Base-by-base conservation (phyloP, 495 filamentous ascomycete species). In the Pyronema domesticum region DNA sequence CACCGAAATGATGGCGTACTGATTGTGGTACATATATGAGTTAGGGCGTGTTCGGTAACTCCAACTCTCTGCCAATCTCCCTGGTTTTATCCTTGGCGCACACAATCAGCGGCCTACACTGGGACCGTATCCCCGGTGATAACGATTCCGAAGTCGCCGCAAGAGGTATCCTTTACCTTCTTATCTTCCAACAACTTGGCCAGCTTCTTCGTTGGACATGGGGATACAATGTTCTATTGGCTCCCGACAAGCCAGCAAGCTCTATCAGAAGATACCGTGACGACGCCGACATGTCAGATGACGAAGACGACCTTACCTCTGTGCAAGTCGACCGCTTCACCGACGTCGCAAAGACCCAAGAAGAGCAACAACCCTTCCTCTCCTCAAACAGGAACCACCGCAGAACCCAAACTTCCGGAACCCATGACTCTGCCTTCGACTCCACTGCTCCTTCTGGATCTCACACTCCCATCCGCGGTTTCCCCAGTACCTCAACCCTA, bases 121-220 rank as follows among this genome's bases (percentile, higher is more conserved):
- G 91, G 91, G 80, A 89, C 67, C 83, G 77, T 49, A 79, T 96
- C 23, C 80, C 81, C 0, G 83, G 85, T 51, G 91, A 98, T 58
- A 96, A 94, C 60, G 89, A 95, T 60, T 83, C 89, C 54, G 86
- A 95, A 69, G 91, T 98, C 13, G 88, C 80, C 7, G 89, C 91
- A 0, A 79, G 91, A 19, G 91, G 91, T 49, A 96, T 98, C 55
- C 72, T 98, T 2, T 98, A 98, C 61, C 74, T 98, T 9, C 73
- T 98, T 53, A 94, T 98, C 59, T 98, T 98, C 69, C 91, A 96
- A 70, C 91, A 98, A 66, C 78, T 98, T 14, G 91, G 91, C 18
- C 91, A 98, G 67, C 73, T 95, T 17, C 81, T 98, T 46, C 76
- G 91, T 52, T 98, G 91, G 91, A 95, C 85, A 58, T 98, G 93